A percentile compares a stretch with the other conserved stretches of the same genome.
Evolutionary conservation across 2,329 filamentous ascomycete genomes (phyloP).

Genomic region (Dactylellina drechsleri): DNA sequence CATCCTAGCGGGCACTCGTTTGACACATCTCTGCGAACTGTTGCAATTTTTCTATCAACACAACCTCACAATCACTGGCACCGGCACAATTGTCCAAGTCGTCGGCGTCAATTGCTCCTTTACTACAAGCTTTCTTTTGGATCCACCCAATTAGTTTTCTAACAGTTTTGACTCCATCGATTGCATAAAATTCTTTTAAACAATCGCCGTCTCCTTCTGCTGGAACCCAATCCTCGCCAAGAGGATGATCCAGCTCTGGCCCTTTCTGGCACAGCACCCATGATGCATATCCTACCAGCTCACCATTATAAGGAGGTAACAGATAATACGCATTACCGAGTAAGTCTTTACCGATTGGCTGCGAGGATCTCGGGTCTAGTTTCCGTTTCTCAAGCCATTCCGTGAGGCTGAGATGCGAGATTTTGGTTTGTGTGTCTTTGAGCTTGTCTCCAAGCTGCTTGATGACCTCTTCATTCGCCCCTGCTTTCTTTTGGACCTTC

Average conservation of each 20-base stretch:
- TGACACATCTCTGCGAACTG: constrained; percentile 34
- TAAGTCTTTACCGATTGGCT: constrained; percentile 23
- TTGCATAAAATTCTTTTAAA: constrained; percentile 29
- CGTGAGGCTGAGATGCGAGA: constrained; percentile 42
- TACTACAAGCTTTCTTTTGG: constrained; percentile 2
- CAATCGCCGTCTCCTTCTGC: constrained; percentile 31
- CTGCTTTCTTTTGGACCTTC: constrained; percentile 18
- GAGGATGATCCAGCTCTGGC: constrained; percentile 31
- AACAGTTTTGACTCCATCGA: constrained; percentile 24
- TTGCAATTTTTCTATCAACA: constrained; percentile 55
- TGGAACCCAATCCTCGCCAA: constrained; percentile 29
- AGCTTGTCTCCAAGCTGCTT: constrained; percentile 10
- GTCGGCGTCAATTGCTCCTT: constrained; percentile 3
- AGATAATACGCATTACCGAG: constrained; percentile 37
- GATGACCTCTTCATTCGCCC: constrained; percentile 10
- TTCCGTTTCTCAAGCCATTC: constrained; percentile 29
- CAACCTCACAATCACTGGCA: constrained; percentile 7
- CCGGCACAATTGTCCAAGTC: not conserved
- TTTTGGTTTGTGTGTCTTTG: constrained; percentile 2
- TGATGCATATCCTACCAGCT: constrained; percentile 36
- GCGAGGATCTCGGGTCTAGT: constrained; percentile 28
- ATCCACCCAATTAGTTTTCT: constrained; percentile 23
- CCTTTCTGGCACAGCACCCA: constrained; percentile 44
- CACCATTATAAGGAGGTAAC: constrained; percentile 15
- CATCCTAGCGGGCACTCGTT: not conserved